phyloP scores from a whole-genome alignment of 306 rosid species.

The Rosa rugosa region DNA sequence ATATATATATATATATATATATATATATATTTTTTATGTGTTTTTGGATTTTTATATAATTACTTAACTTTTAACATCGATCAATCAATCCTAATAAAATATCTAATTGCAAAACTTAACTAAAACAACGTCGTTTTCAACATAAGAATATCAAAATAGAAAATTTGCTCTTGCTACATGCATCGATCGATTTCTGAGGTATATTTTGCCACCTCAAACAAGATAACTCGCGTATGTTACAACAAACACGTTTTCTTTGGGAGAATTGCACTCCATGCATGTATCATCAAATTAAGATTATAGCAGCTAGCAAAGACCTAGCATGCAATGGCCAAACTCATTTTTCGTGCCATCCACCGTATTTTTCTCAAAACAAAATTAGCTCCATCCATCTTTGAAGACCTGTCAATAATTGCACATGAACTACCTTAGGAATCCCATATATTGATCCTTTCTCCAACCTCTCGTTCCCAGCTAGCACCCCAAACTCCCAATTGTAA shows the following conservation, averaged over 20 bases:
- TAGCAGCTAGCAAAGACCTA: background rate
- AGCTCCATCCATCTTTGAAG: background rate
- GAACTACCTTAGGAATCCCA: background rate
- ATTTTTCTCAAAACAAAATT: conserved; percentile 13
- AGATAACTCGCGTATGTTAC: background rate
- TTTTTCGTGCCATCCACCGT: conserved; percentile 33
- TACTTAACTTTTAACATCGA: too few species aligned
- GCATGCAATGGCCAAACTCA: conserved; percentile 35
- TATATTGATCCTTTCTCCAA: background rate
- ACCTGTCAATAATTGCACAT: background rate
- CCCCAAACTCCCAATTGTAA: background rate
- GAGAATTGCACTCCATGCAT: conserved; percentile 1
- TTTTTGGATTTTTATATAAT: too few species aligned
- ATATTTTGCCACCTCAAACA: background rate
- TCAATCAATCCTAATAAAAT: too few species aligned
- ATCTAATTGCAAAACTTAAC: too few species aligned
- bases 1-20: too few species aligned
- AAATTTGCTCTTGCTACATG: background rate
- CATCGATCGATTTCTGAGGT: background rate
- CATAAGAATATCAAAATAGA: background rate
- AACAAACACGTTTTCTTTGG: conserved; percentile 5
- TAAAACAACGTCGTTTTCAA: too few species aligned
- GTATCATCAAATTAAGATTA: background rate
- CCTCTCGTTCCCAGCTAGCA: background rate
- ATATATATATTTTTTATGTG: too few species aligned